These are phyloP conservation scores for Yamadazyma insecticola DNA, from an alignment of 805 yeast species.

Conservation along the genomic window DNA sequence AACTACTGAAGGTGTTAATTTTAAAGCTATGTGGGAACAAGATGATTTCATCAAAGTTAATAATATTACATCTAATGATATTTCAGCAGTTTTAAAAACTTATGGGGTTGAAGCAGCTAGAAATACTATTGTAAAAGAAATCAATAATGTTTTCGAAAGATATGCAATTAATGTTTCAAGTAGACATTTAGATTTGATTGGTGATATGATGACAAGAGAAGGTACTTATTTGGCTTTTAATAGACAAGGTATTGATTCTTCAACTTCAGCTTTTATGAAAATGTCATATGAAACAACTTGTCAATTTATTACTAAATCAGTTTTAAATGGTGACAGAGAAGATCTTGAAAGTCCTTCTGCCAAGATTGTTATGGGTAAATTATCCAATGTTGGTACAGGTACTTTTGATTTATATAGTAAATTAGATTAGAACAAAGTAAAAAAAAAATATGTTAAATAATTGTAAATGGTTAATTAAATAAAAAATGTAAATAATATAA, in stretches of 20 bases:
- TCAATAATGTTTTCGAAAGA: slow-evolving; percentile 90
- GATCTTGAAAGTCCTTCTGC: slow-evolving; percentile 89
- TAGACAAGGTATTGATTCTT: slow-evolving; percentile 96
- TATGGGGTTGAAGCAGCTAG: slow-evolving; percentile 99
- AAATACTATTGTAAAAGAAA: slow-evolving; percentile 93
- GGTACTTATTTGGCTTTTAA: slow-evolving; percentile 95
- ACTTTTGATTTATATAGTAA: slow-evolving; percentile 74
- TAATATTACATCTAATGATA: slow-evolving; percentile 86
- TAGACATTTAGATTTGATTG: slow-evolving; percentile 94
- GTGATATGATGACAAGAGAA: slow-evolving; percentile 99
- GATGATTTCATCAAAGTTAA: slow-evolving; percentile 89
- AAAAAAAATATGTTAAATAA: background rate
- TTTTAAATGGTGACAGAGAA: slow-evolving; percentile 86
- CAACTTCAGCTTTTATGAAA: slow-evolving; percentile 94
- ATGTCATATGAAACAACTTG: slow-evolving; percentile 99
- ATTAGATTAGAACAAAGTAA: slow-evolving; percentile 5
- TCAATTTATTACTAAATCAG: slow-evolving; percentile 95
- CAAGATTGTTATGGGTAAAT: slow-evolving; percentile 85
- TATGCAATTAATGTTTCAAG: slow-evolving; percentile 91
- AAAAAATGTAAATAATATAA: slow-evolving; percentile 2
- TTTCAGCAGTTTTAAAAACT: slow-evolving; percentile 80
- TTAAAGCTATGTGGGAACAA: slow-evolving; percentile 97
- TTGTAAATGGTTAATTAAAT: background rate
- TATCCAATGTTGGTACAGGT: slow-evolving; percentile 93
- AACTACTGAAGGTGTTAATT: slow-evolving; percentile 97